Evolutionary conservation across 179 eudicot genomes (phyloP), one percentile per base, ranked within the genome.

Genomic region (Carnegiea gigantea): DNA sequence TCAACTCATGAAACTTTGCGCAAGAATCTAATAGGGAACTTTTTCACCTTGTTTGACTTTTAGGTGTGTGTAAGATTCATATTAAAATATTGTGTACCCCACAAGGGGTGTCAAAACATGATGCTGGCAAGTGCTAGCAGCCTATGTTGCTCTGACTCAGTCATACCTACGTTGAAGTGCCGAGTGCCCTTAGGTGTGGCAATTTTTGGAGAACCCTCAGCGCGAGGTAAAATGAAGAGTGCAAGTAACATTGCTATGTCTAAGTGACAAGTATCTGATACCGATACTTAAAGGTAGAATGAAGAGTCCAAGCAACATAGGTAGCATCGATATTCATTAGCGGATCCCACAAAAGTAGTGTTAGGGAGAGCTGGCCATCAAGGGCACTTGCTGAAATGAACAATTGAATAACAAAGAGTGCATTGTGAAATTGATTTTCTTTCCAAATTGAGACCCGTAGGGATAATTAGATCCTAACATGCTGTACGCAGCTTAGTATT

Each of bases 391-490:
- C 17, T 51, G 17, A 51, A 62, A 62, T n/a, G 68, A 62, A 23
- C 30, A 17, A n/a, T 36, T 70, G 21, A 70, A 44, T 33, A 17
- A 65, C 71, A 26, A 24, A 65, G 12, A 33, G 36, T 33, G 70
- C 67, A 70, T 20, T 79, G 21, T 71, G 14, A 13, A 36, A 59
- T 40, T 80, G 71, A 80, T 5, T 48, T 43, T 13, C 24, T 26
- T 14, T 74, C 62, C n/a, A 28, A 62, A 81, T 80, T 77, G 70
- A 62, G 43, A 12, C 53, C 11, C 57, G 62, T 48, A 24, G 65
- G 24, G 54, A 0, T 72, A 54, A 54, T 48, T 74, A 14, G n/a
- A 30, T 36, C 9, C 20, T 36, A 70, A 1, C 2, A 18, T 57
- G 14, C 3, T 40, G 44, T 40, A 7, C 8, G 17, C 14, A 12